phyloP scores from a whole-genome alignment of 352 stramenopile species.

The Phytophthora pinifolia region DNA sequence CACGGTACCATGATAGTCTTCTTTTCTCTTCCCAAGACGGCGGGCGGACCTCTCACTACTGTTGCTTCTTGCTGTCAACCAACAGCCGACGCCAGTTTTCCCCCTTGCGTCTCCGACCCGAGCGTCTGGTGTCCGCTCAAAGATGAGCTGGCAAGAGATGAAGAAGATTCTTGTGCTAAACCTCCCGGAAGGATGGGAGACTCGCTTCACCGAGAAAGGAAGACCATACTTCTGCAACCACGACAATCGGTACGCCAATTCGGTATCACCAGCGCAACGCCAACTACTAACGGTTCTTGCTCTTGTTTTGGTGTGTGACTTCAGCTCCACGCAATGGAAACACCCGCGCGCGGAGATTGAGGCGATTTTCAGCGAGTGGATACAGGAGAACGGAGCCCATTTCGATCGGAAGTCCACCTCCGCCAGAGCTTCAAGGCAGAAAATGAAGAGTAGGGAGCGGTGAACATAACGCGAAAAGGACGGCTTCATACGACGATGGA shows the following conservation, averaged over 20 bases:
- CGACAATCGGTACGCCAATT: slow-evolving; percentile 45
- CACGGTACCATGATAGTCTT: slow-evolving; percentile 14
- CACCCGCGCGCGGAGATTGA: slow-evolving; percentile 77
- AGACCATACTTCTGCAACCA: slow-evolving; percentile 87
- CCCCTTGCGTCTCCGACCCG: slow-evolving; percentile 35
- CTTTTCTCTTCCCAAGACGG: no score
- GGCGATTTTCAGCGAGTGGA: slow-evolving; percentile 70
- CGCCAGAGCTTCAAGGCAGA: slow-evolving; percentile 13
- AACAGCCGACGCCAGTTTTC: slow-evolving; percentile 24
- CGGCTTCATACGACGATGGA: slow-evolving; percentile 17
- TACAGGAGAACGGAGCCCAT: slow-evolving; percentile 60
- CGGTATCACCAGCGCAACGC: background rate
- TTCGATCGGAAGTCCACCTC: slow-evolving; percentile 39
- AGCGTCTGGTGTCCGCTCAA: slow-evolving; percentile 17
- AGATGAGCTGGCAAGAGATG: slow-evolving; percentile 79
- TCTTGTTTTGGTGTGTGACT: no score
- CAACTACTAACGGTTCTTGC: no score
- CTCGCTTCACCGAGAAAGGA: slow-evolving; percentile 77
- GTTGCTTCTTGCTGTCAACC: background rate
- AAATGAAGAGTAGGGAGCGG: slow-evolving; percentile 5
- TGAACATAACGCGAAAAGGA: slow-evolving; percentile 7
- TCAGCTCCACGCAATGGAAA: slow-evolving; percentile 88
- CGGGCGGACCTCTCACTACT: background rate
- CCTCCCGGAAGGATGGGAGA: slow-evolving; percentile 78
- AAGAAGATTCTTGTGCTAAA: slow-evolving; percentile 69